Evolutionary conservation across 345 rosid genomes (phyloP), one percentile per base, ranked within the genome.

Genomic region (Populus deltoides): DNA sequence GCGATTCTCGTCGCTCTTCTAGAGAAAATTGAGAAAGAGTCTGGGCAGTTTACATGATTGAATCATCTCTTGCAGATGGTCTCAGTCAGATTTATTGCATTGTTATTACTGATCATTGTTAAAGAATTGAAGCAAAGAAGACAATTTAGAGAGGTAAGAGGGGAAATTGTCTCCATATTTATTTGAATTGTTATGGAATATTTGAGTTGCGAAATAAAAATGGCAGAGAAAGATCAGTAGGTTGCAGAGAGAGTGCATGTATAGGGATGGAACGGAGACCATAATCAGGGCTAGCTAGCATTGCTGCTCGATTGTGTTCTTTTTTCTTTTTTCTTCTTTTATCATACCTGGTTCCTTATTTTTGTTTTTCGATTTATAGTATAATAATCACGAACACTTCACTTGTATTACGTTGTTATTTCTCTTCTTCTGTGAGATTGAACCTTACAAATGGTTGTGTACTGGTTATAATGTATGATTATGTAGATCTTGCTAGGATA

Each of bases 231-330:
- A 80, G 71, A 66, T 25, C 51, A 49, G 74, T 86, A 86, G 88
- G 83, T 83, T 87, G 89, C 91, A 86, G 88, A 87, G 84, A 78
- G 47, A 62, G 62, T 68, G 86, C 85, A 87, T 89, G 94, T 88
- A 88, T 88, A 89, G 92, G 74, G 86, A 84, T 85, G 82, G 79
- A 87, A 78, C 7, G 77, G 81, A 57, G 77, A 81, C 82, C 85
- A 82, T 78, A 62, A 78, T 57, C 83, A 80, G 72, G 29, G 82
- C 75, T 68, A 49, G 22, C 8, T 43, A 51, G 70, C 81, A 62
- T 9, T 72, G 81, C 77, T 83, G 77, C 76, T 77, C 70, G 90
- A 83, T 84, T 88, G 79, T 79, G 67, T 73, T 79, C 39, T 86
- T 31, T 35, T 53, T 33, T 33, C 22, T 12, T 51, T 31, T 9